Base-by-base conservation (phyloP, 768 basidiomycete species). In the Mycena galopus region DNA sequence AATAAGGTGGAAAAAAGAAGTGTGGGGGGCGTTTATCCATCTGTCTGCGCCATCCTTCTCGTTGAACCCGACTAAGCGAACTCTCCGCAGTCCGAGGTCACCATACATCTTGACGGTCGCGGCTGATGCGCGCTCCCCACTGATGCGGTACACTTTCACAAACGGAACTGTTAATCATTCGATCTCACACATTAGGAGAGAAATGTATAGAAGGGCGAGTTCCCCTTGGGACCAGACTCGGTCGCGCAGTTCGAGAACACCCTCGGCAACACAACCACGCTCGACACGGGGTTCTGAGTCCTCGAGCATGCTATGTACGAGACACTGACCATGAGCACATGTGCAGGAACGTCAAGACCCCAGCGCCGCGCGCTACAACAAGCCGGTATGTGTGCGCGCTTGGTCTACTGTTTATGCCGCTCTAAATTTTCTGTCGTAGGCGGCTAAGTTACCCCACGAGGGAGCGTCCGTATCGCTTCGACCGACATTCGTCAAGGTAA, bases 11-110 rank as follows among this genome's bases (percentile, higher is more conserved):
- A 35, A 35, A 6, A 35, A n/a, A n/a, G n/a, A 35, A 35, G 35
- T 35, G 35, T 35, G n/a, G 35, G 35, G 35, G 35, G 35, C 35
- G 35, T 35, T 35, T 12, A 33, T 58, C 56, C 30, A 33, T 33
- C 56, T 58, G 32, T 33, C 57, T 58, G 57, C 32, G 57, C 32
- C 57, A 58, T 58, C 30, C 11, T 58, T 58, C 30, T 58, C 57
- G 32, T 58, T 19, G 57, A 58, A 32, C 57, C 57, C 57, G 57
- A 33, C 57, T 58, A 58, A 58, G 57, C 32, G 30, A 37, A 58
- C 57, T 58, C 57, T 58, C 57, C 57, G 57, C 57, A 58, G 57
- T 58, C 57, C 30, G 57, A 58, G 57, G 57, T 58, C 57, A 58
- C 33, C 57, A 58, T 58, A 58, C 57, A 58, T 21, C 57, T 58